Evolutionary conservation across 2,329 filamentous ascomycete genomes (phyloP), one percentile per base, ranked within the genome.

Genomic region (Onygena corvina): DNA sequence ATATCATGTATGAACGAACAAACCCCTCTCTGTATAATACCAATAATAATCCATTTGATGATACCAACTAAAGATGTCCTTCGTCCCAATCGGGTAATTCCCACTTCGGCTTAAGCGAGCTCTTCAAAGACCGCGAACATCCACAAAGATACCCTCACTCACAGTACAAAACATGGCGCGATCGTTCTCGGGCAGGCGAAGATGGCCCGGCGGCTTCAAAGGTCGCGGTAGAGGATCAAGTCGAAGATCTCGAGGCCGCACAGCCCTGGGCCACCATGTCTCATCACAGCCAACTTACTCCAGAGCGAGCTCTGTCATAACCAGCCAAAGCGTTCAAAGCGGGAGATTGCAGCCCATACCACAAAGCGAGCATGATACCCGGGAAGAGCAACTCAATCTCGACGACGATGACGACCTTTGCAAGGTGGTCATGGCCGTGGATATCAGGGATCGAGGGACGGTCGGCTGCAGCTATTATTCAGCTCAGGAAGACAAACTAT

Each of bases 401-500:
- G 23, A 60, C 4, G 64, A 67, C 46, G 65, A 71, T 30, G 69
- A 72, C 30, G 77, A 81, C 0, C 60, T 80, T 31, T 76, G 77
- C 50, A 85, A 92, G 60, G 67, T 87, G 21, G 76, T 94, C 51
- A 86, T 94, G 79, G 85, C 86, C 0, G 70, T 94, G 20, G 81
- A 93, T 51, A 73, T 90, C 62, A 79, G 76, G 53, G 76, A 81
- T n/a, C 75, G 77, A 25, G 80, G 77, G 0, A 80, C 76, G 0
- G 73, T 94, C 14, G 90, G 90, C 0, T 95, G 88, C 63, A 83
- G 86, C 40, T 94, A 90, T 61, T 94, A 90, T 61, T 71, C 82
- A 42, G 80, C 81, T 4, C 68, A 74, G 21, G 79, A 87, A 33
- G 81, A 85, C 58, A 79, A 74, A 30, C 65, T 95, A 2, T 83